A percentile compares a stretch with the other conserved stretches of the same genome.
Evolutionary conservation across 768 basidiomycete species (phyloP).

Genomic region (Agaricus sinodeliciosus): DNA sequence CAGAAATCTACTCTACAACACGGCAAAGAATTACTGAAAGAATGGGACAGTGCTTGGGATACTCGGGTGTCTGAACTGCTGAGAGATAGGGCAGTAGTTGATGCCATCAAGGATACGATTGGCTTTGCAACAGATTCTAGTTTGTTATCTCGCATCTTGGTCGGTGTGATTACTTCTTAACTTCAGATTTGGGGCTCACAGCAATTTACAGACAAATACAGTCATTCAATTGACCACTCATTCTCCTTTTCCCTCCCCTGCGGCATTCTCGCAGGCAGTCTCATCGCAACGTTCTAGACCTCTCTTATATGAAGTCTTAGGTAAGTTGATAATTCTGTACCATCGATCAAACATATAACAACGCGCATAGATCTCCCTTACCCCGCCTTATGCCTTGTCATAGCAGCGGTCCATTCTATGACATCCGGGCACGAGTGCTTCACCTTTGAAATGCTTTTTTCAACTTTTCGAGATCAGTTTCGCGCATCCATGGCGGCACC

Average conservation of each 20-base stretch:
- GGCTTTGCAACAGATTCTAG: conserved; percentile 54
- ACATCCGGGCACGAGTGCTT: conserved; percentile 73
- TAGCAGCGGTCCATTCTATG: conserved; percentile 75
- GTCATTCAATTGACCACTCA: conserved; percentile 39
- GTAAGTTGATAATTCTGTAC: conserved; percentile 29
- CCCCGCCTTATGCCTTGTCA: conserved; percentile 73
- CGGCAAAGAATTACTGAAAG: conserved; percentile 19
- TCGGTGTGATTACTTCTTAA: conserved; percentile 25
- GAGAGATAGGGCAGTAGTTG: conserved; percentile 35
- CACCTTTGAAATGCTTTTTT: conserved; percentile 90
- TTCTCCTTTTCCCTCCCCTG: conserved; percentile 47
- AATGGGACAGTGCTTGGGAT: conserved; percentile 62
- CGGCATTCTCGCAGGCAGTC: conserved; percentile 35
- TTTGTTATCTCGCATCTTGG: conserved; percentile 54
- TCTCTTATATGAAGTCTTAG: conserved; percentile 42
- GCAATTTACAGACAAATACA: conserved; percentile 30
- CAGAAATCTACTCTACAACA: conserved; percentile 15
- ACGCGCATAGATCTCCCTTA: conserved; percentile 57
- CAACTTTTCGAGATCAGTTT: conserved; percentile 70
- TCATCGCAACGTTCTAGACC: conserved; percentile 51
- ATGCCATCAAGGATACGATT: conserved; percentile 52
- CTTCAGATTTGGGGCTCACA: not conserved
- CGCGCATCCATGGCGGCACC: conserved; percentile 69
- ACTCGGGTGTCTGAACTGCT: conserved; percentile 52
- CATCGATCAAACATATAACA: not conserved